Conservation (phyloP, 345 rosid species). For the Diplotaxis tenuifolia region DNA sequence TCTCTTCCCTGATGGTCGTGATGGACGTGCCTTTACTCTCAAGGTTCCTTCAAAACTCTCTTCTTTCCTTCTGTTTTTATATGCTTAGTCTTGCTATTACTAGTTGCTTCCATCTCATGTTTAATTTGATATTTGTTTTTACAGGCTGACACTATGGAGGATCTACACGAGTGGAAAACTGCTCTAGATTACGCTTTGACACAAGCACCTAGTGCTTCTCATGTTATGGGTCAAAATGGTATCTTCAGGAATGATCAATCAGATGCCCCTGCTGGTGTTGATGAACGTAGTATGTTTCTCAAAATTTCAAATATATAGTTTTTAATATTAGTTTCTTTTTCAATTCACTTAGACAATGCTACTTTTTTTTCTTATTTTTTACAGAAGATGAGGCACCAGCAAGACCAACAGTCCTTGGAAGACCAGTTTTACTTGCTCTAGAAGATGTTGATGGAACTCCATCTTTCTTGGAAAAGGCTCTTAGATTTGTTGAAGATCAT, state of each 20-base stretch:
- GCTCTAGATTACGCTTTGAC: constrained; percentile 89
- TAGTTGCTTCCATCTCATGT: constrained; percentile 7
- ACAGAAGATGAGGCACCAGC: constrained; percentile 60
- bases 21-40: constrained; percentile 92
- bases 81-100: neutral
- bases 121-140: constrained; percentile 20
- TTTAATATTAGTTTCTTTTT: too few species aligned
- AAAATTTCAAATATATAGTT: neutral
- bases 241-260: constrained; percentile 61
- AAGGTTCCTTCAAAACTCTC: constrained; percentile 52
- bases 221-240: constrained; percentile 79
- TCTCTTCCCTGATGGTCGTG: constrained; percentile 93
- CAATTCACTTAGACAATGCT: too few species aligned
- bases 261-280: constrained; percentile 49
- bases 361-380: too few species aligned
- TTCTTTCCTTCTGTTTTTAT: neutral
- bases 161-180: constrained; percentile 83
- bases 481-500: constrained; percentile 79
- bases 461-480: constrained; percentile 96
- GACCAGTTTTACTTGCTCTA: constrained; percentile 87
- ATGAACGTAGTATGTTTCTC: constrained; percentile 36
- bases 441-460: constrained; percentile 99
- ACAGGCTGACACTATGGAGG: constrained; percentile 88
- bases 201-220: constrained; percentile 79
- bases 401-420: constrained; percentile 60